A percentile compares a stretch with the other conserved stretches of the same genome.
These are phyloP conservation scores for Fusarium clavum DNA, from an alignment of 2,329 filamentous ascomycete species.

Conservation along the genomic window DNA sequence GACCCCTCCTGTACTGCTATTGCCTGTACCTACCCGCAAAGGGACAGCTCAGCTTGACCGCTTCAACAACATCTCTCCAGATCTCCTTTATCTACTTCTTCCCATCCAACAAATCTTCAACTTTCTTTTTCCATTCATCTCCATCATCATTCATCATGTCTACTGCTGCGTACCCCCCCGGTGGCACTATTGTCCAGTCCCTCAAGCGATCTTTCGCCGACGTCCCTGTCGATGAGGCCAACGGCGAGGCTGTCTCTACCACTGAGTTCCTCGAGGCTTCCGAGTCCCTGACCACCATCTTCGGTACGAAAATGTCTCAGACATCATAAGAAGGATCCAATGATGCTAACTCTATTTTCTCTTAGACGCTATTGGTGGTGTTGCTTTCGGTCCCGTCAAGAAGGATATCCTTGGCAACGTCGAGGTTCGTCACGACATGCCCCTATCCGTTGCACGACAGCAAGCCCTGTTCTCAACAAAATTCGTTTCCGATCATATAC, in stretches of 20 bases:
- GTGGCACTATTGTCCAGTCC: conserved; percentile 86
- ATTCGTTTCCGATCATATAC: not conserved
- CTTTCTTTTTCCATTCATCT: conserved; percentile 10
- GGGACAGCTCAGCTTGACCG: conserved; percentile 46
- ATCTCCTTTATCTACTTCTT: conserved; percentile 32
- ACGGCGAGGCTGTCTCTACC: conserved; percentile 83
- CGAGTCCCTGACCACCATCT: conserved; percentile 87
- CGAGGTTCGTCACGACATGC: conserved; percentile 68
- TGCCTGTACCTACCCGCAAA: conserved; percentile 34
- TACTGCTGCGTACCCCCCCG: conserved; percentile 64
- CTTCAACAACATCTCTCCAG: conserved; percentile 35
- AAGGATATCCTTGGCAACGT: conserved; percentile 91
- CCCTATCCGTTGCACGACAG: conserved; percentile 2
- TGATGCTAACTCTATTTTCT: conserved; percentile 21
- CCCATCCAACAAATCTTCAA: conserved; percentile 17
- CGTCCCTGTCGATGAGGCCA: conserved; percentile 79
- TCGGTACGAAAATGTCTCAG: conserved; percentile 67
- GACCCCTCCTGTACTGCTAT: conserved; percentile 38
- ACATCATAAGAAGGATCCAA: not conserved
- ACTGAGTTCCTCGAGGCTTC: conserved; percentile 91
- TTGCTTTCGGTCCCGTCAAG: conserved; percentile 92
- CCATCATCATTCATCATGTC: conserved; percentile 60
- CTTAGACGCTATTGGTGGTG: conserved; percentile 72
- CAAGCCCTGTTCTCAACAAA: not conserved
- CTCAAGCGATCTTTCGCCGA: conserved; percentile 86